A percentile compares a stretch with the other conserved stretches of the same genome.
phyloP scores from a whole-genome alignment of 371 early-diverging fungal species.

The Mortierella sp. region DNA sequence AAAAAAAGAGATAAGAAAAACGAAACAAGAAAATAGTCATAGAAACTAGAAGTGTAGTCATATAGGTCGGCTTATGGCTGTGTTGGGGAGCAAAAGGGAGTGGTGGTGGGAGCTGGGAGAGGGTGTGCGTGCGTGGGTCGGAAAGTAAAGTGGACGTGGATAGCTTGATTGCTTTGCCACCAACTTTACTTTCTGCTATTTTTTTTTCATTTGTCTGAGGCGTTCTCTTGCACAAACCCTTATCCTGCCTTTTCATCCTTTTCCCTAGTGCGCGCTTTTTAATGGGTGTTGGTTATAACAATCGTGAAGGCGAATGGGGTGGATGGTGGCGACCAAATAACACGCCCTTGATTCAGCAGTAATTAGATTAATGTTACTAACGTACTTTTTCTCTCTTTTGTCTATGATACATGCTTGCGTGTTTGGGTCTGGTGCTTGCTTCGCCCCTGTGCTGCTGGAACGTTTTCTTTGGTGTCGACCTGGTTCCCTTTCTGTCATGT shows the following conservation, averaged over 20 bases:
- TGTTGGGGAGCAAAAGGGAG: background rate
- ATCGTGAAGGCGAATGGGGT: background rate
- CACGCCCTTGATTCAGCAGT: background rate
- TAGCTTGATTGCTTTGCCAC: slow-evolving; percentile 1
- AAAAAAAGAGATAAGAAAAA: background rate
- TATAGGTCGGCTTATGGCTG: background rate
- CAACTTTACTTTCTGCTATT: background rate
- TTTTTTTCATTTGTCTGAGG: background rate
- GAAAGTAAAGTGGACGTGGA: background rate
- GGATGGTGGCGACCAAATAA: background rate
- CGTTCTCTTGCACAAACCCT: background rate
- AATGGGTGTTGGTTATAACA: background rate
- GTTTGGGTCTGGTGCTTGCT: background rate
- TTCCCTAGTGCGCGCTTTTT: background rate
- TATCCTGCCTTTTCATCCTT: background rate
- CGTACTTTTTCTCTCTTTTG: background rate
- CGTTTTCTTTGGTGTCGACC: background rate
- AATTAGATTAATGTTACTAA: background rate
- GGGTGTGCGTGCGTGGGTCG: background rate
- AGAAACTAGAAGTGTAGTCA: background rate
- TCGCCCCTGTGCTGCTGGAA: background rate
- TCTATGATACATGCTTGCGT: background rate
- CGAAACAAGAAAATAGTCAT: background rate
- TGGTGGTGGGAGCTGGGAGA: background rate
- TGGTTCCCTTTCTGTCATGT: background rate